Evolutionary conservation across 2,329 filamentous ascomycete genomes (phyloP), one percentile per base, ranked within the genome.

Genomic region (Aureobasidium lini): DNA sequence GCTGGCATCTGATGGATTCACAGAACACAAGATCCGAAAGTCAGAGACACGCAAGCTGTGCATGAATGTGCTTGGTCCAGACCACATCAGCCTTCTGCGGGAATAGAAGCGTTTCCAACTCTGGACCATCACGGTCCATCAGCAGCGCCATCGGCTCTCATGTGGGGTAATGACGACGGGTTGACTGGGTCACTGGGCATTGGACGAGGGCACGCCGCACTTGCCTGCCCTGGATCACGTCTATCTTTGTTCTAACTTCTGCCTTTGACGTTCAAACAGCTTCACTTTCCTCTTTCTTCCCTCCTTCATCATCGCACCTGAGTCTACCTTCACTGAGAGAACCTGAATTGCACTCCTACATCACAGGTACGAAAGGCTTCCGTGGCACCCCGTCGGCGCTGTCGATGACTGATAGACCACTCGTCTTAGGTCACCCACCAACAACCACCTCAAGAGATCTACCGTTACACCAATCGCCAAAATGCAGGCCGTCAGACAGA

Each of bases 401-500:
- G 23, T 23, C 52, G 13, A 13, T 31, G 31, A 36, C 52, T 43
- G 40, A 54, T 47, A 47, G 4, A 9, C 43, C n/a, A 16, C 9
- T 47, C 37, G 34, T 48, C 31, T 37, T 29, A 48, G 54, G 29
- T 48, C 44, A 48, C 10, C 18, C 23, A 48, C 9, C 9, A 48
- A 15, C 28, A 16, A 23, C 42, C n/a, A 48, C 9, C 7, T 40
- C 13, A 23, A 47, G 15, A 48, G 29, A 50, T 40, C 40, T 48
- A 56, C 54, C 16, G 37, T 48, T 36, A 11, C 54, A 40, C 54
- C 60, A 39, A 62, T 62, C 62, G 66, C 61, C 62, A 68, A 60
- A n/a, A 72, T 72, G 67, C 65, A 68, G 63, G 67, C 66, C 65
- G 69, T 73, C 62, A 62, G 70, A 29, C 66, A 70, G 48, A 72